Evolutionary conservation across 202 grass and related monocot species (phyloP), one percentile per base, ranked within the genome.

Genomic region (Musa balbisiana): DNA sequence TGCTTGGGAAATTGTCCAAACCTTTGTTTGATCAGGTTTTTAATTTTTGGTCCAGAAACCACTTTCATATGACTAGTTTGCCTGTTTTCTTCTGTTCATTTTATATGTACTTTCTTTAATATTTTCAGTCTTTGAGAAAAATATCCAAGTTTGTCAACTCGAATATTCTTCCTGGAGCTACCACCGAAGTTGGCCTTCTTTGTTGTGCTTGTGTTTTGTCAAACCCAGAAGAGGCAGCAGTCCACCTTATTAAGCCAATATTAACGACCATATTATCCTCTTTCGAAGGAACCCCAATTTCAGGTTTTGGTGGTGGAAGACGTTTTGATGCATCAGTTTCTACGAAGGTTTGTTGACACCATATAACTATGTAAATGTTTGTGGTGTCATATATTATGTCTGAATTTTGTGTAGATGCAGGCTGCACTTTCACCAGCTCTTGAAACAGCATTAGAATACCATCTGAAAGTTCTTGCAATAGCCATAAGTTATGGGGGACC

Each of bases 121-220:
- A 78, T 83, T 82, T 56, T 64, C 78, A 97, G 93, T 87, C 81
- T 8, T 83, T 97, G 76, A 87, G 87, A 78, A 93, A 92, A 91
- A 97, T 97, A 83, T 80, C 90, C 73, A 97, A 87, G 76, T 97
- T 97, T 64, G 93, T 97, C 75, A 92, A 87, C 79, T 74, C 86
- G 81, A 93, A 93, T 81, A 97, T 93, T 55, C 88, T 97, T 75
- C 90, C 93, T 67, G 90, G 93, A 78, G 93, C 93, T 69, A 93
- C 90, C 64, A 86, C 88, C 79, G 93, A 97, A 81, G 82, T 97
- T 89, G 90, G 93, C 62, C 86, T 97, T 85, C 85, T 97, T 79
- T 93, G 90, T 84, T 97, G 88, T 91, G 90, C 93, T 75, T 97
- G 90, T 23, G 74, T 93, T 72, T 84, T 87, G 78, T 91, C 93